phyloP scores from a whole-genome alignment of 1,139 yeast species.

The Pichia sp. region DNA sequence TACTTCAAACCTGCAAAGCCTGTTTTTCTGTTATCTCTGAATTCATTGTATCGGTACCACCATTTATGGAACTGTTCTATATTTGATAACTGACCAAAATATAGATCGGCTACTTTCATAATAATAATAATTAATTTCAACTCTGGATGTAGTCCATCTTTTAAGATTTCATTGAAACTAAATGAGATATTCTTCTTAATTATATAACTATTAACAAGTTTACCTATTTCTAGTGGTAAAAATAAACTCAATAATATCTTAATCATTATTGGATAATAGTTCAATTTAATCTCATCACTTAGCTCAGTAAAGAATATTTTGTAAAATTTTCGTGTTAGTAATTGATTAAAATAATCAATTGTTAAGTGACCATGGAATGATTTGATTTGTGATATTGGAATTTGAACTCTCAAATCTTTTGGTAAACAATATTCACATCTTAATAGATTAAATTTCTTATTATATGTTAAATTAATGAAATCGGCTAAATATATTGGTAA shows the following conservation, averaged over 20 bases:
- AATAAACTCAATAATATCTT: constrained; percentile 17
- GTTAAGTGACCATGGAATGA: constrained; percentile 12
- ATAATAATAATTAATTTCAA: constrained; percentile 20
- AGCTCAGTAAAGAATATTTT: constrained; percentile 5
- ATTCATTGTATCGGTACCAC: constrained; percentile 11
- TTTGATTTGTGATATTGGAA: constrained; percentile 9
- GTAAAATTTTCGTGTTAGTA: constrained; percentile 6
- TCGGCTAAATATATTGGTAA: constrained; percentile 17
- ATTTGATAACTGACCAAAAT: constrained; percentile 21
- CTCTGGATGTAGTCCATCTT: constrained; percentile 24
- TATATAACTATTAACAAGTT: constrained; percentile 18
- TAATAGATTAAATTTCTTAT: constrained; percentile 8
- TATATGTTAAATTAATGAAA: constrained; percentile 10
- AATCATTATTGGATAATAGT: constrained; percentile 24
- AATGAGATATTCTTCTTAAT: constrained; percentile 10
- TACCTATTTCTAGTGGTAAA: constrained; percentile 26
- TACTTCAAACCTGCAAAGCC: constrained; percentile 26
- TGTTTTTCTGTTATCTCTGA: not conserved
- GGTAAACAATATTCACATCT: constrained; percentile 16
- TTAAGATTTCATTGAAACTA: not conserved
- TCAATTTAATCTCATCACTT: constrained; percentile 8
- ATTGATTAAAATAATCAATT: constrained; percentile 8
- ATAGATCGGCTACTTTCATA: constrained; percentile 25
- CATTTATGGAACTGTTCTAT: constrained; percentile 15
- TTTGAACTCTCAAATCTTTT: constrained; percentile 8